A percentile compares a stretch with the other conserved stretches of the same genome.
phyloP scores from a whole-genome alignment of 306 rosid species.

The Fragaria vesca region DNA sequence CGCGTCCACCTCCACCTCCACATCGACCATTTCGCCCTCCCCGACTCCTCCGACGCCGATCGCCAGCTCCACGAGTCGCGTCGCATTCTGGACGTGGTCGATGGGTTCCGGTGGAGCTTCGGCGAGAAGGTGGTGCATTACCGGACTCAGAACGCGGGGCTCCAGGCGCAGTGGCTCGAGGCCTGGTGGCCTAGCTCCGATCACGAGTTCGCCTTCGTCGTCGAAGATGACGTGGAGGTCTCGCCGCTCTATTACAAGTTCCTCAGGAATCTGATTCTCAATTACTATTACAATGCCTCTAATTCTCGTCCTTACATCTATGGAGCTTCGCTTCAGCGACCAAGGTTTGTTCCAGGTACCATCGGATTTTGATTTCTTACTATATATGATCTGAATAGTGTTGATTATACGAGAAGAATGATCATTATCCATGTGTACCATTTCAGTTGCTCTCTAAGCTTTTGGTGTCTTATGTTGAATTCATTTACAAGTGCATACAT shows the following conservation, averaged over 20 bases:
- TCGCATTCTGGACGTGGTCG: slow-evolving; percentile 58
- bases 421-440: neutral
- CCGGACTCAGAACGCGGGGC: slow-evolving; percentile 69
- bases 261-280: slow-evolving; percentile 57
- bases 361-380: neutral
- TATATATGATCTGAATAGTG: neutral
- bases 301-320: slow-evolving; percentile 72
- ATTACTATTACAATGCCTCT: slow-evolving; percentile 69
- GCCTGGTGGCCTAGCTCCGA: slow-evolving; percentile 95
- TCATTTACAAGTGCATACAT: too few relatives aligned
- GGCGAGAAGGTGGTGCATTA: slow-evolving; percentile 77
- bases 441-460: too few relatives aligned
- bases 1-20: slow-evolving; percentile 66
- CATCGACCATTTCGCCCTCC: slow-evolving; percentile 56
- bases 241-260: slow-evolving; percentile 82
- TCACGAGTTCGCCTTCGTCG: slow-evolving; percentile 73
- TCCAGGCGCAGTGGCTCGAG: slow-evolving; percentile 97
- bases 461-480: too few relatives aligned
- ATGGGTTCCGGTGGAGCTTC: slow-evolving; percentile 67
- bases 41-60: slow-evolving; percentile 21
- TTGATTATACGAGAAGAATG: neutral
- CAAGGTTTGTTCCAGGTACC: slow-evolving; percentile 99
- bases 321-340: slow-evolving; percentile 84
- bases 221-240: slow-evolving; percentile 91
- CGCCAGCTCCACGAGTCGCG: slow-evolving; percentile 48